Evolutionary conservation across 75 land plant species (phyloP).

Genomic region (Picea glauca): DNA sequence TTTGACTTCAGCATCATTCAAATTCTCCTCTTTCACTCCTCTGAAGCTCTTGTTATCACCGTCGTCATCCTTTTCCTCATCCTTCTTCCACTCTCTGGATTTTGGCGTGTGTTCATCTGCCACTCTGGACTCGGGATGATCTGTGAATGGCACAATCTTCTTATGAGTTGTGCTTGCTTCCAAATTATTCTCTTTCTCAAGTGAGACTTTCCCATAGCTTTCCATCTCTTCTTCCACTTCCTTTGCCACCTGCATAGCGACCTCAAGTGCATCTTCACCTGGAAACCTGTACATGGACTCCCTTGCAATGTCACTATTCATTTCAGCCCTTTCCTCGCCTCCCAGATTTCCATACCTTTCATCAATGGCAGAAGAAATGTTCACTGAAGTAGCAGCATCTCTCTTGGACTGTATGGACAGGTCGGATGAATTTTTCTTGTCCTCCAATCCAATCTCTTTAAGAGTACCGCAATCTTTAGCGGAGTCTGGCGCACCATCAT

Average conservation of each 20-base stretch:
- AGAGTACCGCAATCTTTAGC: background rate
- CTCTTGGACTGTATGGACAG: background rate
- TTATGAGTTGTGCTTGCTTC: constrained; percentile 16
- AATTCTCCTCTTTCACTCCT: background rate
- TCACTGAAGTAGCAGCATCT: background rate
- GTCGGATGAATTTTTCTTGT: background rate
- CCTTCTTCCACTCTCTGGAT: background rate
- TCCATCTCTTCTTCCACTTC: constrained; percentile 13
- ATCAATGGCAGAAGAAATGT: background rate
- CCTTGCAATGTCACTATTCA: background rate
- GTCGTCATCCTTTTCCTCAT: constrained; percentile 3
- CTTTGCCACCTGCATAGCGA: constrained; percentile 40
- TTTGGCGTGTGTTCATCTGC: background rate
- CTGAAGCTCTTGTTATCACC: background rate
- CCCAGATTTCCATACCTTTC: background rate
- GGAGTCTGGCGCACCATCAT: background rate
- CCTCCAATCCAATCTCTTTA: background rate
- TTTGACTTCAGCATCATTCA: background rate
- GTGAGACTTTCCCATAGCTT: constrained; percentile 13
- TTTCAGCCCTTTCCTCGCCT: constrained; percentile 9
- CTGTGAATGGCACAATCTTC: constrained; percentile 24
- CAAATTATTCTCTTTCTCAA: constrained; percentile 22
- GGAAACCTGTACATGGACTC: background rate
- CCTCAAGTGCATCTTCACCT: constrained; percentile 46
- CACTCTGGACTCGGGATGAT: background rate